phyloP scores from a whole-genome alignment of 2,329 filamentous ascomycete species.

The Colletotrichum sp. region DNA sequence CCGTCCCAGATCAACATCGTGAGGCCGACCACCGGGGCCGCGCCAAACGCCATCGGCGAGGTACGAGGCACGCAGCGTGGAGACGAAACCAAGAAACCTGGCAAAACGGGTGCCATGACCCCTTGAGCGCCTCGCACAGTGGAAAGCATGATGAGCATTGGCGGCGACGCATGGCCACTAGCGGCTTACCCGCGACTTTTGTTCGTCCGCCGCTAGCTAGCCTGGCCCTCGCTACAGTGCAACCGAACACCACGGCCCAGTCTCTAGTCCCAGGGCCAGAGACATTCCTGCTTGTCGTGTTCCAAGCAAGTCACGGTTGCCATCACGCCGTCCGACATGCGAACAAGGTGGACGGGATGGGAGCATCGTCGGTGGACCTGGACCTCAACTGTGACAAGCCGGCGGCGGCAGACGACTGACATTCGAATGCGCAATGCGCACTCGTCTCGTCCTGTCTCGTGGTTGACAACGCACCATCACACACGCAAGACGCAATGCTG shows the following conservation, averaged over 20 bases:
- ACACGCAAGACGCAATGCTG: background rate
- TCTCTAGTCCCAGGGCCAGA: background rate
- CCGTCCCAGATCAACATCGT: background rate
- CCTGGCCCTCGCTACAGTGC: background rate
- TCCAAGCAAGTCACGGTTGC: background rate
- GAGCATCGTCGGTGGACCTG: slow-evolving; percentile 11
- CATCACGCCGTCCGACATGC: background rate
- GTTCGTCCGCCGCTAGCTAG: background rate
- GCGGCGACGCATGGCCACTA: background rate
- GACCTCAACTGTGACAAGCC: background rate
- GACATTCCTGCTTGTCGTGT: background rate
- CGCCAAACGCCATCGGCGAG: background rate
- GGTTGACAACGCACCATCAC: slow-evolving; percentile 18
- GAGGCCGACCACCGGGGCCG: background rate
- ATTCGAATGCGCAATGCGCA: background rate
- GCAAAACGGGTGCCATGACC: slow-evolving; percentile 1
- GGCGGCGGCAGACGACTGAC: background rate
- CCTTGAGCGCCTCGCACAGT: slow-evolving; percentile 7
- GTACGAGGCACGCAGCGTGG: background rate
- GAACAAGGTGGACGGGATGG: background rate
- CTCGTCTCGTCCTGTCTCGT: slow-evolving; percentile 5
- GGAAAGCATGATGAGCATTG: background rate
- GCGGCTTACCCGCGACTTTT: background rate
- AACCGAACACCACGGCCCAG: background rate
- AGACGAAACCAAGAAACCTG: slow-evolving; percentile 14